Evolutionary conservation across 2,329 filamentous ascomycete genomes (phyloP).

Genomic region (Pseudocercospora fuligena): DNA sequence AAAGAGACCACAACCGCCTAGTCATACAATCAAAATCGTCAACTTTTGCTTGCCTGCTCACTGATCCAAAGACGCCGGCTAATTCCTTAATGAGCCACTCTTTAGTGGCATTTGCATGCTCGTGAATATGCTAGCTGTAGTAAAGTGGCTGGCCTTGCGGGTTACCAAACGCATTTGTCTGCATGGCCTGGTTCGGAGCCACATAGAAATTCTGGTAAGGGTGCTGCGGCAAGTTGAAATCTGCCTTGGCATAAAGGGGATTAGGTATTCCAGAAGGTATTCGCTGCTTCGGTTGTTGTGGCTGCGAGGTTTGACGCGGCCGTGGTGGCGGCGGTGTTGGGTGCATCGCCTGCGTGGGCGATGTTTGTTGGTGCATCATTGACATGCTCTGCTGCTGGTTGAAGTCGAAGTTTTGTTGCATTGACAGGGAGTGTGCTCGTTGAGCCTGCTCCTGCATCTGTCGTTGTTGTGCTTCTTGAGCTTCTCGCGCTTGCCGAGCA

Average conservation of each 20-base stretch:
- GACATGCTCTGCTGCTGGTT: conserved; percentile 29
- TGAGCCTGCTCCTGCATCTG: conserved; percentile 37
- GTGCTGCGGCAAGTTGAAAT: conserved; percentile 78
- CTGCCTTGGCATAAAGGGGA: conserved; percentile 71
- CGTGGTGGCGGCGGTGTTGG: conserved; percentile 38
- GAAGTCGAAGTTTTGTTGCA: conserved; percentile 33
- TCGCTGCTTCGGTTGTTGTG: conserved; percentile 30
- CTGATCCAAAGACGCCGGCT: background rate
- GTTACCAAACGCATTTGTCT: conserved; percentile 15
- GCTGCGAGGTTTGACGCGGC: conserved; percentile 34
- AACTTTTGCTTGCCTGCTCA: background rate
- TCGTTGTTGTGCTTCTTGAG: conserved; percentile 35
- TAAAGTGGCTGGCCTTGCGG: conserved; percentile 17
- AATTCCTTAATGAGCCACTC: background rate
- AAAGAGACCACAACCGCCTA: background rate
- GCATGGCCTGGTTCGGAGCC: conserved; percentile 55
- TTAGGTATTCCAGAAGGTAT: conserved; percentile 64
- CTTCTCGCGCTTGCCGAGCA: conserved; percentile 31
- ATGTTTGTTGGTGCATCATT: conserved; percentile 28
- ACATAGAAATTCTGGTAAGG: conserved; percentile 83
- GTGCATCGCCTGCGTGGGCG: conserved; percentile 34
- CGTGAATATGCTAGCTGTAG: conserved; percentile 8
- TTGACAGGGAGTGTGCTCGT: conserved; percentile 33
- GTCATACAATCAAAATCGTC: background rate
- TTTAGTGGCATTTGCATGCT: background rate